Percentiles rank a stretch among this genome's conserved stretches.
These are phyloP conservation scores for Ceratocystis ficicola DNA, from an alignment of 2,329 filamentous ascomycete genomes.

Conservation along the genomic window DNA sequence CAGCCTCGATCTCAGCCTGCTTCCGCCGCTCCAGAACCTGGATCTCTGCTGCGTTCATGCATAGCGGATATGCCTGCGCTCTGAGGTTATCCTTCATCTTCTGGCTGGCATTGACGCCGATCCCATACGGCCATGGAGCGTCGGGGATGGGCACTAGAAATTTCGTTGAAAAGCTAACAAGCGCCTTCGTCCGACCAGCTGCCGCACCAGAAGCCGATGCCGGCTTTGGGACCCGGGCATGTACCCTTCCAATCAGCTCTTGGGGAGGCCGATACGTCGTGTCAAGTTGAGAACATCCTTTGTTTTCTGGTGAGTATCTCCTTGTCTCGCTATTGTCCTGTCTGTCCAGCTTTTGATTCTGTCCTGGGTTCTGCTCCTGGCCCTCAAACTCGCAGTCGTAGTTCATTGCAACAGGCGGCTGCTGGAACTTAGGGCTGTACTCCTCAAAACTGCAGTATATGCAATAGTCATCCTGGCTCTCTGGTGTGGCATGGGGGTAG, in stretches of 20 bases:
- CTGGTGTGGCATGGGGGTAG: neutral
- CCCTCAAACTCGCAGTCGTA: neutral
- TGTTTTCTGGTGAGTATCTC: neutral
- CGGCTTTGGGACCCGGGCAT: neutral
- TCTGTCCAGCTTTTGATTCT: neutral
- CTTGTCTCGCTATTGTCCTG: neutral
- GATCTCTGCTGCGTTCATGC: slow-evolving; percentile 15
- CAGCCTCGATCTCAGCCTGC: neutral
- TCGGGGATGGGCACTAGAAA: slow-evolving; percentile 20
- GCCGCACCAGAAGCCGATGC: neutral
- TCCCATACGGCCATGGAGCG: slow-evolving; percentile 23
- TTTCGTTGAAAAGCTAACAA: slow-evolving; percentile 24
- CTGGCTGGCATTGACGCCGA: slow-evolving; percentile 16
- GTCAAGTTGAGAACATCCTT: neutral
- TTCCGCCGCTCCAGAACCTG: slow-evolving; percentile 1
- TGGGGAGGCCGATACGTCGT: neutral
- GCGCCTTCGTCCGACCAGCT: neutral
- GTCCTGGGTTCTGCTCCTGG: neutral
- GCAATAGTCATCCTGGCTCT: slow-evolving; percentile 1
- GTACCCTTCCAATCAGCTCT: neutral
- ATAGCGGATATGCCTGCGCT: neutral
- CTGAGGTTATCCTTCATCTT: neutral
- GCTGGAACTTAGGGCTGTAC: neutral
- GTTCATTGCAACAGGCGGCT: neutral
- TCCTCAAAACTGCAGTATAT: slow-evolving; percentile 11